Evolutionary conservation across 345 rosid species (phyloP).

Genomic region (Cardiospermum halicacabum): DNA sequence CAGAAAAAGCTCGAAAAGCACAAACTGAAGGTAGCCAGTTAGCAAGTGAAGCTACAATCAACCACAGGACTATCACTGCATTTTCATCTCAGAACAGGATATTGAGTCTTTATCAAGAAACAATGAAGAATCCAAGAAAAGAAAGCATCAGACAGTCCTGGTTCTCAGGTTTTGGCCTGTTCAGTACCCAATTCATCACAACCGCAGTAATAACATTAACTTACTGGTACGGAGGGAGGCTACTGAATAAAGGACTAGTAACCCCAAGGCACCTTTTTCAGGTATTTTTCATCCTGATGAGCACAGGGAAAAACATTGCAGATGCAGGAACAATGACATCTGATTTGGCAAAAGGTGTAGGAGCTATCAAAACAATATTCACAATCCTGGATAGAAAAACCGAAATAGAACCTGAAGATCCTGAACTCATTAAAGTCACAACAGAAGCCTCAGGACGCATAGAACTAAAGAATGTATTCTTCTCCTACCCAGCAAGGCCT

Average conservation of each 20-base stretch:
- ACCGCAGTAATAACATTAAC: slow-evolving; percentile 33
- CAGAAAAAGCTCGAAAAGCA: slow-evolving; percentile 33
- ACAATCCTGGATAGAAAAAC: slow-evolving; percentile 28
- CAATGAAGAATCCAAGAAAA: slow-evolving; percentile 33
- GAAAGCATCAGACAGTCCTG: slow-evolving; percentile 47
- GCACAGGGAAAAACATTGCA: slow-evolving; percentile 42
- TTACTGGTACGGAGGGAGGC: slow-evolving; percentile 49
- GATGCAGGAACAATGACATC: slow-evolving; percentile 52
- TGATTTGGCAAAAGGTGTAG: slow-evolving; percentile 36
- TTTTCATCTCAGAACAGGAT: slow-evolving; percentile 48
- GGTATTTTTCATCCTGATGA: slow-evolving; percentile 42
- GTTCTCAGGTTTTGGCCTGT: slow-evolving; percentile 39
- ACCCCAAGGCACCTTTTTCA: slow-evolving; percentile 33
- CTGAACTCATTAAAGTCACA: slow-evolving; percentile 12
- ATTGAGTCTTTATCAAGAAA: slow-evolving; percentile 22
- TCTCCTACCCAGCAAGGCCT: slow-evolving; percentile 42
- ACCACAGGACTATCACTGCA: slow-evolving; percentile 47
- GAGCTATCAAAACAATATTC: slow-evolving; percentile 33
- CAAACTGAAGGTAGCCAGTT: slow-evolving; percentile 39
- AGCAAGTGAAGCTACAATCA: slow-evolving; percentile 44
- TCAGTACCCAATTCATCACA: slow-evolving; percentile 41
- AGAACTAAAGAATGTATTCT: slow-evolving; percentile 31
- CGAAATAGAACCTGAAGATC: slow-evolving; percentile 37
- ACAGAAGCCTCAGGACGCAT: slow-evolving; percentile 23
- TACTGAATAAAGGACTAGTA: slow-evolving; percentile 30